phyloP scores from a whole-genome alignment of 2,329 filamentous ascomycete genomes.

The Tolypocladium ophioglossoides region DNA sequence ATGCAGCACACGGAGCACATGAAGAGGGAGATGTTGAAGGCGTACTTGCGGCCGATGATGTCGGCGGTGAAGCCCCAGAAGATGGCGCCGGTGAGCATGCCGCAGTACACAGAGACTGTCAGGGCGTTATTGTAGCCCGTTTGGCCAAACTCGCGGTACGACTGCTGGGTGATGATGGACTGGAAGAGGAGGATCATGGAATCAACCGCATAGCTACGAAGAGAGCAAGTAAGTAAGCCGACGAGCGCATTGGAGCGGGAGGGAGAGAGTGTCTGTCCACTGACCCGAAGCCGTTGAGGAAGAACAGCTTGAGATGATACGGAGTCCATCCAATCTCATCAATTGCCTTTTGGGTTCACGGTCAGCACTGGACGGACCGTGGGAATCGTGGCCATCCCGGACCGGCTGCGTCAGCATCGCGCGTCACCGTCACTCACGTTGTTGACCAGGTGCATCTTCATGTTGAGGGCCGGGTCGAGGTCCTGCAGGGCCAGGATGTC shows the following conservation, averaged over 20 bases:
- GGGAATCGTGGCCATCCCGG: neutral
- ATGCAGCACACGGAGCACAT: slow-evolving; percentile 47
- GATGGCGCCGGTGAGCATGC: slow-evolving; percentile 44
- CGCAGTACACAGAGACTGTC: slow-evolving; percentile 51
- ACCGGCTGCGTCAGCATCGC: neutral
- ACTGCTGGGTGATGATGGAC: slow-evolving; percentile 48
- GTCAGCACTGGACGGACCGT: neutral
- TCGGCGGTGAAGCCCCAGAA: slow-evolving; percentile 62
- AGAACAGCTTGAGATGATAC: slow-evolving; percentile 50
- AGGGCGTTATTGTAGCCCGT: slow-evolving; percentile 44
- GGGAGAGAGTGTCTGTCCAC: slow-evolving; percentile 1
- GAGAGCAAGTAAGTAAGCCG: neutral
- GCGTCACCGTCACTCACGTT: slow-evolving; percentile 34
- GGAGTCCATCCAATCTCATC: slow-evolving; percentile 52
- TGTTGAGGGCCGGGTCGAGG: slow-evolving; percentile 49
- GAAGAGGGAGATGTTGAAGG: slow-evolving; percentile 58
- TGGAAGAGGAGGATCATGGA: slow-evolving; percentile 43
- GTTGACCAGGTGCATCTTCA: slow-evolving; percentile 61
- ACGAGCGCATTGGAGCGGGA: neutral
- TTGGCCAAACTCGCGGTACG: slow-evolving; percentile 47
- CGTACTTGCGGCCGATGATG: slow-evolving; percentile 55
- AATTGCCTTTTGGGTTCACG: slow-evolving; percentile 24
- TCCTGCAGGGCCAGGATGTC: slow-evolving; percentile 48
- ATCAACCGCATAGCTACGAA: slow-evolving; percentile 33
- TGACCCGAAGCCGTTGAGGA: slow-evolving; percentile 49